Percentiles rank a stretch among this genome's conserved stretches.
These are phyloP conservation scores for Sphaerulina populicola DNA, from an alignment of 2,329 filamentous ascomycete genomes.

Conservation along the genomic window DNA sequence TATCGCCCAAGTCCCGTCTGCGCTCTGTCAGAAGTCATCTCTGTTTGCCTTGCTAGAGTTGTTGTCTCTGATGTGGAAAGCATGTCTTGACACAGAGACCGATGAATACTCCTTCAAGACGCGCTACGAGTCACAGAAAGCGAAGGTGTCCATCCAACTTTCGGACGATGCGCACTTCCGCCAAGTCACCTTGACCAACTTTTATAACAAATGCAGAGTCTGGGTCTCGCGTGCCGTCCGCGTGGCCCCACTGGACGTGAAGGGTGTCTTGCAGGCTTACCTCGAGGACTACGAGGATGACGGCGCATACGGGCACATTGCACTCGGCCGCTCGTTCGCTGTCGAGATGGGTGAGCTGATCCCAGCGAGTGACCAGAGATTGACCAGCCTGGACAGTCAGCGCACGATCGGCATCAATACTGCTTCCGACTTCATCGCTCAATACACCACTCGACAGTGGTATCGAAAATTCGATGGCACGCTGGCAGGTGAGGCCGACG, in stretches of 20 bases:
- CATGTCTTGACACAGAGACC: conserved; percentile 87
- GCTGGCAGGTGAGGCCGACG: conserved; percentile 20
- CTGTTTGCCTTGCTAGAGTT: conserved; percentile 89
- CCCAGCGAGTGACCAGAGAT: conserved; percentile 73
- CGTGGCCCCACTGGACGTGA: conserved; percentile 83
- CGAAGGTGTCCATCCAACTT: conserved; percentile 75
- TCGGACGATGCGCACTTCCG: conserved; percentile 86
- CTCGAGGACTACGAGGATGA: conserved; percentile 91
- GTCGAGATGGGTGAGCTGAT: conserved; percentile 84
- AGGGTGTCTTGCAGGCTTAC: conserved; percentile 91
- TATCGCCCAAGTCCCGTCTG: conserved; percentile 74
- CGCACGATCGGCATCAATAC: conserved; percentile 74
- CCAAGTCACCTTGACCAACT: conserved; percentile 64
- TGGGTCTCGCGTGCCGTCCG: conserved; percentile 79
- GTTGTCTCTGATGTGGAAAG: conserved; percentile 87
- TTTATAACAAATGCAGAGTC: conserved; percentile 65
- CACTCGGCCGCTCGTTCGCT: conserved; percentile 86
- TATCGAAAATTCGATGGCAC: conserved; percentile 75
- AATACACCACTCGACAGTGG: conserved; percentile 93
- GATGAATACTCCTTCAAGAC: conserved; percentile 86
- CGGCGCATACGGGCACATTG: conserved; percentile 81
- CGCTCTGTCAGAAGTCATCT: conserved; percentile 79
- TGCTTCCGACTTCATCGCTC: conserved; percentile 89
- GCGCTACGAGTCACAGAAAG: conserved; percentile 66
- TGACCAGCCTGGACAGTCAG: conserved; percentile 70